Evolutionary conservation across 805 yeast genomes (phyloP), one percentile per base, ranked within the genome.

Genomic region (Ogataea corticis): DNA sequence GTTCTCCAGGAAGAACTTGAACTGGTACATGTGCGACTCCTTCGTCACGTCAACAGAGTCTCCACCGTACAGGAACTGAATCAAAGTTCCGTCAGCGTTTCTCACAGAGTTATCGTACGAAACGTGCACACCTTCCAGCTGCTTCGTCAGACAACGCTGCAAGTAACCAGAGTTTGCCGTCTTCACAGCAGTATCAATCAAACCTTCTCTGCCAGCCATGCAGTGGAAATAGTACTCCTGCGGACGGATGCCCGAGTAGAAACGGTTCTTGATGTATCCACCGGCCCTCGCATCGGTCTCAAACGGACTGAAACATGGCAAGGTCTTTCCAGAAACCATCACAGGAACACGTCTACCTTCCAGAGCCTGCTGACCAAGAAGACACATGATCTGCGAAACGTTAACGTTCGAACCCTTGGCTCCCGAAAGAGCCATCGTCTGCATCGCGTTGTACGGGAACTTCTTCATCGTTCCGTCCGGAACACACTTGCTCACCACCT

Each of bases 201-300:
- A 80, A 73, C 99, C 99, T 76, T 94, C 99, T 76, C 99, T 86
- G 71, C 99, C 99, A 45, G 99, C 99, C 99, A 94, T 94, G 76
- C 98, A 94, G 73, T 94, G 99, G 94, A 95, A 94, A 66, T 91
- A 94, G 71, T 95, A 94, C 69, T 94, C 99, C 71, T 94, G 99
- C 4, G 99, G 99, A 67, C 88, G 82, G 57, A 94, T 87, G 68
- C 99, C 99, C 33, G 97, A 89, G 67, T 89, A 95, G 82, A 94
- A 94, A 58, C 99, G 86, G 51, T 95, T 92, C 67, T 92, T 87
- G 64, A 94, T 88, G 66, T 89, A 94, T 45, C 99, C 99, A 76
- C 99, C 99, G 19, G 99, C 97, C 66, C 95, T 80, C 1, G 97
- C 96, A 66, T 89, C 92, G 13, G 99, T 94, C 65, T 95, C 99